A percentile compares a stretch with the other conserved stretches of the same genome.
Evolutionary conservation across 768 basidiomycete genomes (phyloP).

Genomic region (Suillus paluster): DNA sequence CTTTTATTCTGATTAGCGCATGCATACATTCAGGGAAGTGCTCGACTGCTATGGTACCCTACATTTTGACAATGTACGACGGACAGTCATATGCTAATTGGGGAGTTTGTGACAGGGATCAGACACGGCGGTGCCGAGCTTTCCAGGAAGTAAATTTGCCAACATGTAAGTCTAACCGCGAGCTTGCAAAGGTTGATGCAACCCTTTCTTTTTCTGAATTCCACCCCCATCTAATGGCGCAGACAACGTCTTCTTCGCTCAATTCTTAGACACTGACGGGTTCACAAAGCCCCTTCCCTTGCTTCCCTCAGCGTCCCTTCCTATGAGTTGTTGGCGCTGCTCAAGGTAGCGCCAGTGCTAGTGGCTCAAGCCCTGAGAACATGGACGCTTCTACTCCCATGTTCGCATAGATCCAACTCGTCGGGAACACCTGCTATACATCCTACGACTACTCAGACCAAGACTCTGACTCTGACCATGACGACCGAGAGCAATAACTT

Average conservation of each 20-base stretch:
- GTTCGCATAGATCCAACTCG: slow-evolving; percentile 70
- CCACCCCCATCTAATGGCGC: slow-evolving; percentile 38
- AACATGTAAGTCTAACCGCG: too few relatives aligned
- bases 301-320: slow-evolving; percentile 28
- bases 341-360: slow-evolving; percentile 30
- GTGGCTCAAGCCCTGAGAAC: slow-evolving; percentile 22
- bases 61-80: too few relatives aligned
- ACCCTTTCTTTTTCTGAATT: slow-evolving; percentile 35
- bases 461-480: slow-evolving; percentile 43
- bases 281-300: slow-evolving; percentile 36
- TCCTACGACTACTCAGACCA: slow-evolving; percentile 44
- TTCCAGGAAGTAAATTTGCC: too few relatives aligned
- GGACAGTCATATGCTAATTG: too few relatives aligned
- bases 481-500: slow-evolving; percentile 21
- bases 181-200: too few relatives aligned
- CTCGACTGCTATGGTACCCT: too few relatives aligned
- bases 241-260: slow-evolving; percentile 44
- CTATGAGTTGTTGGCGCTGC: slow-evolving; percentile 48
- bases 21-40: too few relatives aligned
- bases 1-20: too few relatives aligned
- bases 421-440: slow-evolving; percentile 64
- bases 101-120: too few relatives aligned
- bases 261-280: slow-evolving; percentile 50
- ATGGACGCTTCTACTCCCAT: slow-evolving; percentile 29
- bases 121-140: too few relatives aligned